Conservation (phyloP, 2,329 filamentous ascomycete genomes). For the Akanthomyces muscarius region DNA sequence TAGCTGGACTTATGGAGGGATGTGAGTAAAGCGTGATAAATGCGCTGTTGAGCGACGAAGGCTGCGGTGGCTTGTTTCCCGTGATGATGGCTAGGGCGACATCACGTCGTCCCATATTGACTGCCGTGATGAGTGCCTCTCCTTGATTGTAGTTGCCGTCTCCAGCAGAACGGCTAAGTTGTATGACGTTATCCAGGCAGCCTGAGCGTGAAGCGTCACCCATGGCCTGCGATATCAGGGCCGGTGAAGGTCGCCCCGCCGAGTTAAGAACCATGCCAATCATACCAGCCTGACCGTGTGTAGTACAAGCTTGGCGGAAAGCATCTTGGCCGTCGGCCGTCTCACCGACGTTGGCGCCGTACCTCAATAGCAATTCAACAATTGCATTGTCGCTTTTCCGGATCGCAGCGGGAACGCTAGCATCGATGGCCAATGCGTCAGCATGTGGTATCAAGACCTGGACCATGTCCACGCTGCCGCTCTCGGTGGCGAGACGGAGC, state of each 20-base stretch:
- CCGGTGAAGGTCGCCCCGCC: slow-evolving; percentile 41
- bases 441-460: slow-evolving; percentile 51
- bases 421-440: slow-evolving; percentile 47
- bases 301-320: slow-evolving; percentile 48
- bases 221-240: slow-evolving; percentile 47
- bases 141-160: slow-evolving; percentile 50
- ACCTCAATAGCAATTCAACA: slow-evolving; percentile 45
- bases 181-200: slow-evolving; percentile 46
- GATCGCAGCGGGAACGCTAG: slow-evolving; percentile 47
- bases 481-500: slow-evolving; percentile 48
- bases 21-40: slow-evolving; percentile 46
- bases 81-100: slow-evolving; percentile 52
- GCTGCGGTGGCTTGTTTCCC: slow-evolving; percentile 48
- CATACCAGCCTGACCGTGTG: slow-evolving; percentile 43
- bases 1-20: slow-evolving; percentile 42
- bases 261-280: slow-evolving; percentile 47
- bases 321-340: slow-evolving; percentile 49
- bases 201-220: slow-evolving; percentile 47
- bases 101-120: slow-evolving; percentile 47
- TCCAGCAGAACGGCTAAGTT: slow-evolving; percentile 49
- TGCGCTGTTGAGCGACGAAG: slow-evolving; percentile 45
- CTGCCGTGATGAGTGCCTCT: slow-evolving; percentile 48
- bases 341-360: slow-evolving; percentile 47
- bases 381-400: slow-evolving; percentile 40
- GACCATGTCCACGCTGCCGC: slow-evolving; percentile 49